Conservation (phyloP, 306 rosid species). For the Crotalaria pallida region DNA sequence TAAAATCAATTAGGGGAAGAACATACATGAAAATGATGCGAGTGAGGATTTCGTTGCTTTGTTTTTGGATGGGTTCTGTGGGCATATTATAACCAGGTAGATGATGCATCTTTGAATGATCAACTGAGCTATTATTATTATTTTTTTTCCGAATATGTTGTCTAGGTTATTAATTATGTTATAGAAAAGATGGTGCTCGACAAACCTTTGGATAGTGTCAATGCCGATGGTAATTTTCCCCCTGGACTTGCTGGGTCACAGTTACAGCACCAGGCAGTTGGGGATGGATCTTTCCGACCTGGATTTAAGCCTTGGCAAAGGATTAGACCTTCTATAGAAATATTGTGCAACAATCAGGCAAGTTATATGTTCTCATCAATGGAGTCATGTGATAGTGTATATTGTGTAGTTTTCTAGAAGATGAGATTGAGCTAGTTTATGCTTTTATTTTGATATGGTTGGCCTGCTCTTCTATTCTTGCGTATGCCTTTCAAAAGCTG, state of each 20-base stretch:
- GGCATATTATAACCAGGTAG: neutral
- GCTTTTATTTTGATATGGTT: neutral
- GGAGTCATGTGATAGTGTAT: neutral
- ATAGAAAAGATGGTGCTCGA: slow-evolving; percentile 92
- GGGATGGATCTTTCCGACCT: slow-evolving; percentile 78
- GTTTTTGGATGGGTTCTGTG: slow-evolving; percentile 1
- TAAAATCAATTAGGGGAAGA: neutral
- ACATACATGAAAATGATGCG: neutral
- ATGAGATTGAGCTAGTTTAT: neutral
- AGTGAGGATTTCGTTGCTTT: neutral
- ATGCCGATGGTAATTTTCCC: slow-evolving; percentile 55
- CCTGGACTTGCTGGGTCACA: slow-evolving; percentile 68
- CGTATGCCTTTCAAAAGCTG: slow-evolving; percentile 8
- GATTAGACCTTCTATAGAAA: slow-evolving; percentile 85
- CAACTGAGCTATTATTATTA: neutral
- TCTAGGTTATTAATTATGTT: slow-evolving; percentile 88
- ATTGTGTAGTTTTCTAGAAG: neutral
- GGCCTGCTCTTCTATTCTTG: neutral
- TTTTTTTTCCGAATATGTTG: neutral
- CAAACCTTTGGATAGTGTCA: slow-evolving; percentile 66
- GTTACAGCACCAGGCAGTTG: slow-evolving; percentile 44
- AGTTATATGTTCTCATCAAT: slow-evolving; percentile 27
- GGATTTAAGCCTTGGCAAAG: slow-evolving; percentile 87
- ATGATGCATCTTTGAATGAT: neutral
- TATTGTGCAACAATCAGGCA: slow-evolving; percentile 93